Evolutionary conservation across 2,329 filamentous ascomycete genomes (phyloP).

Genomic region (Alternaria infectoria): DNA sequence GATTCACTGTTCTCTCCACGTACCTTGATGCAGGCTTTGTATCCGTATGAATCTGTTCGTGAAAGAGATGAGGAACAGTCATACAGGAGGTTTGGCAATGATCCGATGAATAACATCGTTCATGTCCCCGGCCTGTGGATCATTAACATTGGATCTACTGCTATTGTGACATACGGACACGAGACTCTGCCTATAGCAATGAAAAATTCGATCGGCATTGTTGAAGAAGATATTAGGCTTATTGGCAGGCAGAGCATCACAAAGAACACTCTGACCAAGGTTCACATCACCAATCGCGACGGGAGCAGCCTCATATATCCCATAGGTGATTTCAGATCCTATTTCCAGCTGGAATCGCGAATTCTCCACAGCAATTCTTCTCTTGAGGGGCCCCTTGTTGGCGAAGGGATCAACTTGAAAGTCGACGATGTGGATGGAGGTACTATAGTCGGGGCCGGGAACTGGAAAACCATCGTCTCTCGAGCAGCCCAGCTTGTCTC

Average conservation of each 20-base stretch:
- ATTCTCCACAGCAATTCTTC: constrained; percentile 24
- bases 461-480: constrained; percentile 29
- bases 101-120: constrained; percentile 22
- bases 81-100: constrained; percentile 30
- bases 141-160: constrained; percentile 32
- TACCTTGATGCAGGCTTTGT: constrained; percentile 42
- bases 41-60: constrained; percentile 39
- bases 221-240: constrained; percentile 27
- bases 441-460: constrained; percentile 16
- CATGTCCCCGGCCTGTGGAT: constrained; percentile 42
- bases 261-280: constrained; percentile 12
- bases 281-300: constrained; percentile 31
- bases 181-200: constrained; percentile 26
- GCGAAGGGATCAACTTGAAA: constrained; percentile 10
- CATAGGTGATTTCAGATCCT: constrained; percentile 30
- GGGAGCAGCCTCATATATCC: constrained; percentile 31
- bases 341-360: constrained; percentile 41
- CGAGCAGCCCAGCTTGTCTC: constrained; percentile 23
- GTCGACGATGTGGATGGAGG: constrained; percentile 6
- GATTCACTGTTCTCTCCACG: constrained; percentile 26
- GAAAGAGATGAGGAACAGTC: constrained; percentile 42
- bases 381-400: background rate
- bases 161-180: constrained; percentile 40
- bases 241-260: background rate
- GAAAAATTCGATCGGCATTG: constrained; percentile 34